Conservation (phyloP, 495 filamentous ascomycete species). For the Corynascus novoguineensis region DNA sequence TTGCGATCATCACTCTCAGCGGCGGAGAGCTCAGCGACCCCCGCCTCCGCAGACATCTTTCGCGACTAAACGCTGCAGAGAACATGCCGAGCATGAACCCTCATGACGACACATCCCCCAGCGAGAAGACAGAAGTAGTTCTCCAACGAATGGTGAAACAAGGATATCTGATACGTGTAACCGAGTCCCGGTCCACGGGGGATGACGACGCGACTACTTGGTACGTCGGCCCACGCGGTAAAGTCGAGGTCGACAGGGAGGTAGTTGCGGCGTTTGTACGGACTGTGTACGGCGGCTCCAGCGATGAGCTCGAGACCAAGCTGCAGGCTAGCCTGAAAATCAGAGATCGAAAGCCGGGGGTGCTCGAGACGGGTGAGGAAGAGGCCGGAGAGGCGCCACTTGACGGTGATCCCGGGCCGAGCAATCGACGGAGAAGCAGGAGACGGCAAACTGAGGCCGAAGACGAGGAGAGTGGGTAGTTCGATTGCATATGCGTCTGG, state of each 20-base stretch:
- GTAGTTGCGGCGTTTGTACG: constrained; percentile 66
- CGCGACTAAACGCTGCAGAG: constrained; percentile 66
- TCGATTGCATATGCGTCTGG: background rate
- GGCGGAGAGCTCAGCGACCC: constrained; percentile 67
- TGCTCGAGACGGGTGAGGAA: constrained; percentile 13
- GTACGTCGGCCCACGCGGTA: constrained; percentile 77
- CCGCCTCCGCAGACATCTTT: constrained; percentile 67
- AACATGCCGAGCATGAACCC: constrained; percentile 48
- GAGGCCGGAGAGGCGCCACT: constrained; percentile 9
- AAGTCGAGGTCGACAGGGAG: constrained; percentile 71
- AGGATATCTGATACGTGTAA: constrained; percentile 72
- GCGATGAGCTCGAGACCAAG: constrained; percentile 48
- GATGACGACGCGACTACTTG: constrained; percentile 75
- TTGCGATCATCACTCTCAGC: constrained; percentile 64
- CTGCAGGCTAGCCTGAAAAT: constrained; percentile 51
- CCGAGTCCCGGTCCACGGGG: constrained; percentile 49
- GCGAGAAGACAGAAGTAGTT: constrained; percentile 67
- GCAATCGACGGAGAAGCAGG: constrained; percentile 16
- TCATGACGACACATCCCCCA: constrained; percentile 53
- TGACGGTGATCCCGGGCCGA: constrained; percentile 23
- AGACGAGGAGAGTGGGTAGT: constrained; percentile 6
- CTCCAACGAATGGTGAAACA: constrained; percentile 72
- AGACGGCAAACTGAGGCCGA: constrained; percentile 6
- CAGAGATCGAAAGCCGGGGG: constrained; percentile 30
- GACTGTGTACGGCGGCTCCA: constrained; percentile 49